These are phyloP conservation scores for Torulaspora gathmanii DNA, from an alignment of 805 yeast species.

Conservation along the genomic window DNA sequence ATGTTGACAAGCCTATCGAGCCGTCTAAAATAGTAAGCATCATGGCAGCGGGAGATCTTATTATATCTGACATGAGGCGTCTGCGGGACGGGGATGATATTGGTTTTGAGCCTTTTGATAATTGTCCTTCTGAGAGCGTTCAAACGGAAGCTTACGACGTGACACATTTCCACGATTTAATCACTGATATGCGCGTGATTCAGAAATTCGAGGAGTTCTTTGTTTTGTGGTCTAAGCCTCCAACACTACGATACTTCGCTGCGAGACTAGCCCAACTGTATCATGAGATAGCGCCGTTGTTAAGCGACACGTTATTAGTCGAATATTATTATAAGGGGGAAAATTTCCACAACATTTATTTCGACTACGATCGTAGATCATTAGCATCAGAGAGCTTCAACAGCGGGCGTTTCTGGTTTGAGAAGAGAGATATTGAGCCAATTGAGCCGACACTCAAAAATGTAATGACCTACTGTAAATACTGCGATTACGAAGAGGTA, in stretches of 20 bases:
- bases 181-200: constrained; percentile 18
- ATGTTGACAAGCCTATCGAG: constrained; percentile 46
- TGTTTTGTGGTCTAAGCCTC: constrained; percentile 47
- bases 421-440: constrained; percentile 46
- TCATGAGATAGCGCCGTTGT: constrained; percentile 24
- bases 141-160: constrained; percentile 17
- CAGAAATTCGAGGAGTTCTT: constrained; percentile 34
- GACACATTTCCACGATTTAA: constrained; percentile 16
- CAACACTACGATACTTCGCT: constrained; percentile 54
- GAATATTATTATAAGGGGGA: constrained; percentile 49
- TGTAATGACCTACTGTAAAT: constrained; percentile 43
- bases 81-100: constrained; percentile 45
- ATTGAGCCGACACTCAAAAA: constrained; percentile 37
- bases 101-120: constrained; percentile 42
- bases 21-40: constrained; percentile 40
- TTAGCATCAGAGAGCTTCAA: constrained; percentile 32
- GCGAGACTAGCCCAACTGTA: constrained; percentile 49
- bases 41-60: constrained; percentile 36
- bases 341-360: constrained; percentile 41
- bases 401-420: constrained; percentile 54
- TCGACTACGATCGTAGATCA: constrained; percentile 36
- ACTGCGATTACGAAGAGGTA: constrained; percentile 48
- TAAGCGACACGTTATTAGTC: constrained; percentile 40
- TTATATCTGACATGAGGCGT: constrained; percentile 42
- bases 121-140: constrained; percentile 1